phyloP scores from a whole-genome alignment of 768 basidiomycete species.

The Crepidotus variabilis region DNA sequence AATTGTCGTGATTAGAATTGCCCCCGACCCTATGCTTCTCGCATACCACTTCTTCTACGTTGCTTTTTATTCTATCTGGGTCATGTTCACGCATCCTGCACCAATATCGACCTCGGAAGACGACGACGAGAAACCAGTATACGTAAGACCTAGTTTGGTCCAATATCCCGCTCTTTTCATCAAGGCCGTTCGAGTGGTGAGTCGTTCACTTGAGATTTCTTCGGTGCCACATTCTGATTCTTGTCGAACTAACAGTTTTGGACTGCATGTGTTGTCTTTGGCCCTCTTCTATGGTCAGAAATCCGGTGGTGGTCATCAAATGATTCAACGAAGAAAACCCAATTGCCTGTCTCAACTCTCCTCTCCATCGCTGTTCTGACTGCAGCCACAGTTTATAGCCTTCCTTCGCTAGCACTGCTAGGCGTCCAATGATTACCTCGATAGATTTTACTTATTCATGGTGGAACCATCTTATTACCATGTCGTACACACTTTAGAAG shows the following conservation, averaged over 20 bases:
- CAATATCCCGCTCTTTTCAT: slow-evolving; percentile 68
- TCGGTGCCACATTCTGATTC: slow-evolving; percentile 1
- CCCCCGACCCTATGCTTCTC: slow-evolving; percentile 75
- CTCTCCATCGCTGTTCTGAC: slow-evolving; percentile 16
- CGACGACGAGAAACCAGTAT: slow-evolving; percentile 31
- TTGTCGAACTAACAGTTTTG: slow-evolving; percentile 57
- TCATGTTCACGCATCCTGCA: slow-evolving; percentile 66
- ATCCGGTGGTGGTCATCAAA: slow-evolving; percentile 64
- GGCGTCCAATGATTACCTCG: not conserved
- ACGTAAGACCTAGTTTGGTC: slow-evolving; percentile 40
- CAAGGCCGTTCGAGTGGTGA: slow-evolving; percentile 66
- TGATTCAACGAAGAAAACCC: slow-evolving; percentile 17
- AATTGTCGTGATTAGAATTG: slow-evolving; percentile 45
- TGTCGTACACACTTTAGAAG: not conserved
- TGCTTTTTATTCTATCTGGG: slow-evolving; percentile 92
- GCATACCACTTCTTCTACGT: slow-evolving; percentile 93
- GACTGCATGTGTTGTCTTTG: slow-evolving; percentile 87
- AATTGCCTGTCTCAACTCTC: slow-evolving; percentile 13
- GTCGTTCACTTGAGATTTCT: slow-evolving; percentile 26
- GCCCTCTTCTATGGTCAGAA: slow-evolving; percentile 87
- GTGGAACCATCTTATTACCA: not conserved
- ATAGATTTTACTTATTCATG: not conserved
- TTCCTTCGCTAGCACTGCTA: slow-evolving; percentile 6
- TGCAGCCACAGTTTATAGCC: slow-evolving; percentile 11
- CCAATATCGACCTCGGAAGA: slow-evolving; percentile 16